Evolutionary conservation across 805 yeast genomes (phyloP).

Genomic region (Soucietia sequanensis): DNA sequence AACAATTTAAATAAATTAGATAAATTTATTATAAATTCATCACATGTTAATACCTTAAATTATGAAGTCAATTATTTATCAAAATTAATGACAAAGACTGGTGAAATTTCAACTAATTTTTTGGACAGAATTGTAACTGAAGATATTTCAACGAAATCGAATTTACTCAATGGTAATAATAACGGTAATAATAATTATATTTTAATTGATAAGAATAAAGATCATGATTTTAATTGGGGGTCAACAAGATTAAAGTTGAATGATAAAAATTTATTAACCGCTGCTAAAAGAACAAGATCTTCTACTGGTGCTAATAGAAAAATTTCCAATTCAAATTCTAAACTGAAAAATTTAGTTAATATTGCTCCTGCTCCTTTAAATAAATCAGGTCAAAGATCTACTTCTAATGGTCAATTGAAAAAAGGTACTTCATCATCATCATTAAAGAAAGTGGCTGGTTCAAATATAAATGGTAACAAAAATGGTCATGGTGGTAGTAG

Average conservation of each 20-base stretch:
- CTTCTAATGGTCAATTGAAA: not conserved
- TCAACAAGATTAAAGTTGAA: conserved; percentile 15
- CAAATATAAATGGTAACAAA: conserved; percentile 4
- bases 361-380: not conserved
- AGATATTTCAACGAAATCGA: conserved; percentile 26
- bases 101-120: conserved; percentile 27
- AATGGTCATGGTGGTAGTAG: conserved; percentile 9
- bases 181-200: conserved; percentile 21
- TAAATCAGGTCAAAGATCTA: conserved; percentile 7
- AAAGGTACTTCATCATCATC: not conserved
- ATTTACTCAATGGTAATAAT: conserved; percentile 16
- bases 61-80: conserved; percentile 15
- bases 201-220: conserved; percentile 17
- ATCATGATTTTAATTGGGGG: conserved; percentile 29
- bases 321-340: conserved; percentile 3
- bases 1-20: conserved; percentile 13
- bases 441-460: too few relatives aligned
- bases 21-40: conserved; percentile 9
- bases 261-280: not conserved
- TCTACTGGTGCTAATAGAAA: not conserved
- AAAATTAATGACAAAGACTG: conserved; percentile 15
- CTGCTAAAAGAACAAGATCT: too few relatives aligned
- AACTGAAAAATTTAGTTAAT: not conserved
- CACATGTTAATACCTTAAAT: conserved; percentile 17
- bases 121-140: conserved; percentile 37